Evolutionary conservation across 139 green algal genomes (phyloP).

Genomic region (Chlamydomonas sp.): DNA sequence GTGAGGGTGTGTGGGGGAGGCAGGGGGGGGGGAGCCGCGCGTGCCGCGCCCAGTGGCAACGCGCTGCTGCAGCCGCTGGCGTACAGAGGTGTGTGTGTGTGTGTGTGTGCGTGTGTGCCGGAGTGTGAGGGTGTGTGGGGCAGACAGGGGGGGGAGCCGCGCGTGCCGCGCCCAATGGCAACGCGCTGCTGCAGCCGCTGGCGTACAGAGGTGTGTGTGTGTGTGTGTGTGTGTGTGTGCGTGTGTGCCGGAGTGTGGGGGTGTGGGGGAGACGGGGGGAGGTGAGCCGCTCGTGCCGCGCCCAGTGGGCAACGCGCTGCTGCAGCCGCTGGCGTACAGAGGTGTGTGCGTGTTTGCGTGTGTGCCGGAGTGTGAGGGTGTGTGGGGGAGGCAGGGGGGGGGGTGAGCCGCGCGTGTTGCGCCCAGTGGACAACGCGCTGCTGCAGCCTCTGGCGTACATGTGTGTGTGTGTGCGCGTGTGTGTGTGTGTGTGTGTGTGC

Average conservation of each 20-base stretch:
- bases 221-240: conserved; percentile 8
- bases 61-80: neutral
- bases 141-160: no score
- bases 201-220: neutral
- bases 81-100: neutral
- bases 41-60: no score
- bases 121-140: neutral
- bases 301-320: neutral
- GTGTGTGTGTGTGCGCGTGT: no score
- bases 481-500: neutral
- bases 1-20: no score
- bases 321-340: neutral
- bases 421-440: neutral
- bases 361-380: neutral
- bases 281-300: neutral
- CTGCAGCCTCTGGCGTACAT: no score
- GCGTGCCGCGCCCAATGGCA: neutral
- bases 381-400: neutral
- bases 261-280: neutral
- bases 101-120: neutral
- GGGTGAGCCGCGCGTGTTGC: neutral
- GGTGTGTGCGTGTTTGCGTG: neutral
- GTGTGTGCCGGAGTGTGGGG: neutral
- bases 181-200: neutral
- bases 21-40: no score